phyloP scores from a whole-genome alignment of 164 flowering plant species.

The Euptelea pleiosperma region DNA sequence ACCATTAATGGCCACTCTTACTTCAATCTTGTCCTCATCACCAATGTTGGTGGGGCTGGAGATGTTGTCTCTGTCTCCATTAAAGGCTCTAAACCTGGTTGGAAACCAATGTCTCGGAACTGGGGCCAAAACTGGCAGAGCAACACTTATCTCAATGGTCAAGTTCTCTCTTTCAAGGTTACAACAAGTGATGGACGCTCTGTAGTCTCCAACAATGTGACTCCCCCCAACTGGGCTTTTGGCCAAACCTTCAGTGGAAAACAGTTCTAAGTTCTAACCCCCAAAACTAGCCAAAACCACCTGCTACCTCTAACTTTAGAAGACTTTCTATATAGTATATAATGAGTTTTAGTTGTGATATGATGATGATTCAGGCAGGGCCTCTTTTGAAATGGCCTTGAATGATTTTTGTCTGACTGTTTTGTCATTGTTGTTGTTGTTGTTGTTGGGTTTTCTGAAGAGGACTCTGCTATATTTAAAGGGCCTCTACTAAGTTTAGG shows the following conservation, averaged over 20 bases:
- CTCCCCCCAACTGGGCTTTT: constrained; percentile 59
- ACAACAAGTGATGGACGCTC: constrained; percentile 59
- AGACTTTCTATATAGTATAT: too few species aligned
- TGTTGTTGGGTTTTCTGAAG: not conserved
- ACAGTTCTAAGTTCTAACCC: constrained; percentile 33
- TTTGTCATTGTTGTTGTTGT: not conserved
- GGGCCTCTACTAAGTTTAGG: not conserved
- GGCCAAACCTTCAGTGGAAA: constrained; percentile 62
- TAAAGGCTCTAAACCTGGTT: constrained; percentile 59
- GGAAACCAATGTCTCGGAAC: constrained; percentile 70
- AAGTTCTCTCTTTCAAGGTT: constrained; percentile 57
- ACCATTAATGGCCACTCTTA: constrained; percentile 69
- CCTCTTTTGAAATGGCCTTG: constrained; percentile 12
- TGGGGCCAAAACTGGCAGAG: constrained; percentile 89
- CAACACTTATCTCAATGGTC: constrained; percentile 61
- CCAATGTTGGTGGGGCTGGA: constrained; percentile 78
- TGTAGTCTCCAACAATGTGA: constrained; percentile 53
- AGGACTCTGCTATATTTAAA: not conserved
- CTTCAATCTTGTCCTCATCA: constrained; percentile 68
- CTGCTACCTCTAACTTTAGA: not conserved
- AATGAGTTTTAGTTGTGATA: too few species aligned
- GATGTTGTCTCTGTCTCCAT: constrained; percentile 55
- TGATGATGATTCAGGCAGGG: not conserved
- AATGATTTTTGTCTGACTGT: not conserved
- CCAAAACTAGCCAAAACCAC: not conserved